Percentiles rank a stretch among this genome's conserved stretches.
Evolutionary conservation across 2,329 filamentous ascomycete genomes (phyloP).

Genomic region (Chaetomium sp.): DNA sequence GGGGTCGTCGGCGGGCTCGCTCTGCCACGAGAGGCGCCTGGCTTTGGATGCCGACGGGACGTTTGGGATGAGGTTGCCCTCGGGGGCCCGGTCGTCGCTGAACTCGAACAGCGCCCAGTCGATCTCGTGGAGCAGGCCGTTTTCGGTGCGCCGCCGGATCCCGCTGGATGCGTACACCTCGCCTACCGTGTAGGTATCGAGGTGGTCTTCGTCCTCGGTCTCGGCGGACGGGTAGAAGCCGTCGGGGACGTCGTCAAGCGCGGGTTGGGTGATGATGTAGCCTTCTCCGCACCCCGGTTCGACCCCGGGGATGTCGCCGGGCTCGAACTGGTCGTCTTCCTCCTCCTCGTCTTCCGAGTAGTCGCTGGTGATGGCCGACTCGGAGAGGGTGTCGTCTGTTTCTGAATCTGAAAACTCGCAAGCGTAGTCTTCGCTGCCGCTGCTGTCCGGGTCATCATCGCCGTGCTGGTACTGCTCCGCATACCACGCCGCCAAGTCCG

Average conservation of each 20-base stretch:
- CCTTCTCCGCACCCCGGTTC: constrained; percentile 73
- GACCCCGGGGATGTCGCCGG: constrained; percentile 77
- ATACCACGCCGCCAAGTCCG: constrained; percentile 49
- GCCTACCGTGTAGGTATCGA: constrained; percentile 78
- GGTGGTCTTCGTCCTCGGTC: constrained; percentile 75
- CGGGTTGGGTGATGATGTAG: constrained; percentile 86
- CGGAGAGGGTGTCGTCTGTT: constrained; percentile 57
- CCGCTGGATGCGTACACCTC: constrained; percentile 89
- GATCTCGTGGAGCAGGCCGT: constrained; percentile 82
- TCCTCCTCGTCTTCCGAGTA: constrained; percentile 47
- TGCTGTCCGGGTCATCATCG: constrained; percentile 47
- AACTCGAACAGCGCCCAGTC: constrained; percentile 94
- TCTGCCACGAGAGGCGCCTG: constrained; percentile 13
- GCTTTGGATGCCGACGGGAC: constrained; percentile 13
- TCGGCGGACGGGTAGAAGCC: constrained; percentile 78
- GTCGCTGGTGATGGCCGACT: constrained; percentile 56
- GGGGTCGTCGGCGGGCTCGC: constrained; percentile 21
- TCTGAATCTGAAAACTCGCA: constrained; percentile 66
- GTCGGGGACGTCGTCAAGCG: constrained; percentile 80
- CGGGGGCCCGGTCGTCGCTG: constrained; percentile 67
- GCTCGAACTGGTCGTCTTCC: constrained; percentile 60
- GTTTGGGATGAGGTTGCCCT: constrained; percentile 68
- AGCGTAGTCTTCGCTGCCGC: constrained; percentile 56
- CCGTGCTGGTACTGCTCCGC: constrained; percentile 40
- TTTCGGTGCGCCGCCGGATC: constrained; percentile 71